phyloP scores from a whole-genome alignment of 805 yeast genomes.

The Nakazawaea wyomingensis region DNA sequence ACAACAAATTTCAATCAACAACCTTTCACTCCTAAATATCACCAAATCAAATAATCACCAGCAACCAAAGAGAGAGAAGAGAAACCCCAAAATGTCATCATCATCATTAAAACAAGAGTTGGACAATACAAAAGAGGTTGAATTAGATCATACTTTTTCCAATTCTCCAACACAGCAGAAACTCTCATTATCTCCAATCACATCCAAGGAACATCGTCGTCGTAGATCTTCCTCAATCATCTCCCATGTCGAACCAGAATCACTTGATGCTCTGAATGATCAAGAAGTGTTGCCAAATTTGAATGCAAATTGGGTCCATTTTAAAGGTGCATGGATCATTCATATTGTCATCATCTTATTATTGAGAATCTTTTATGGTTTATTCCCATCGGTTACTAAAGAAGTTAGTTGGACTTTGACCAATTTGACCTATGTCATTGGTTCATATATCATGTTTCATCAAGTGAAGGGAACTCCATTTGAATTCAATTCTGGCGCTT shows the following conservation, averaged over 20 bases:
- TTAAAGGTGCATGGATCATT: conserved; percentile 93
- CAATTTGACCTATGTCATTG: conserved; percentile 82
- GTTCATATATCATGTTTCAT: conserved; percentile 94
- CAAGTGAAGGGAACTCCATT: conserved; percentile 96
- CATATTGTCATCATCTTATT: conserved; percentile 79
- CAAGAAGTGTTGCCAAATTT: conserved; percentile 84
- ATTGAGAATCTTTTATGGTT: conserved; percentile 70
- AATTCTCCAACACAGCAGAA: conserved; percentile 30
- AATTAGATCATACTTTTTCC: conserved; percentile 22
- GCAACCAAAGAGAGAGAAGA: too few relatives aligned
- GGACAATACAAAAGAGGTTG: conserved; percentile 8
- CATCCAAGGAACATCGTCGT: conserved; percentile 31
- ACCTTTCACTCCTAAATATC: too few relatives aligned
- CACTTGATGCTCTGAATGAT: conserved; percentile 86
- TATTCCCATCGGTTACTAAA: conserved; percentile 72
- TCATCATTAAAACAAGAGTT: not conserved
- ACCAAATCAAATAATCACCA: too few relatives aligned
- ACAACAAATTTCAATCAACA: too few relatives aligned
- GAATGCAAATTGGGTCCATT: conserved; percentile 95
- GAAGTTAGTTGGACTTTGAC: conserved; percentile 94
- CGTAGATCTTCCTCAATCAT: conserved; percentile 85
- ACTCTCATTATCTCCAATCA: conserved; percentile 28
- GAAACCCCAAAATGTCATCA: conserved; percentile 4
- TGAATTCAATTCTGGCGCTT: conserved; percentile 95
- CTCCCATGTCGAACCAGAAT: conserved; percentile 91